Evolutionary conservation across 345 rosid genomes (phyloP).

Genomic region (Triadica sebifera): DNA sequence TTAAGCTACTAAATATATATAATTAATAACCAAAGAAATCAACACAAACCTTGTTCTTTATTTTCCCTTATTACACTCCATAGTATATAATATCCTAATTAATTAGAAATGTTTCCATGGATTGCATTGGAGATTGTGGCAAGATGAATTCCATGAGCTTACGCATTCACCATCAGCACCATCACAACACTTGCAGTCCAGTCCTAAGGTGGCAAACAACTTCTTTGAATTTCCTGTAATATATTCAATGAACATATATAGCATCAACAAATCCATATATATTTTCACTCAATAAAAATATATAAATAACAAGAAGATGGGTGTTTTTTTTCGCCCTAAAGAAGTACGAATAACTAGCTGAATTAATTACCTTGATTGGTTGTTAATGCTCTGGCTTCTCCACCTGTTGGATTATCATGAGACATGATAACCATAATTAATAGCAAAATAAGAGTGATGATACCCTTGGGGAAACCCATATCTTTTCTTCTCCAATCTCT

Average conservation of each 20-base stretch:
- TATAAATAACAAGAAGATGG: not conserved
- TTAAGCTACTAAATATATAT: too few species aligned
- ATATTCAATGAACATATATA: not conserved
- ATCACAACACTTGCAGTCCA: slow-evolving; percentile 53
- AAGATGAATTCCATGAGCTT: slow-evolving; percentile 36
- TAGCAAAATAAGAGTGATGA: not conserved
- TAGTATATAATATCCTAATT: not conserved
- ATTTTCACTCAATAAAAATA: not conserved
- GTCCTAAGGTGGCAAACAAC: slow-evolving; percentile 32
- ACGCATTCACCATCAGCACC: slow-evolving; percentile 39
- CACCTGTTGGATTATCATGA: not conserved
- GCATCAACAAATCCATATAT: not conserved
- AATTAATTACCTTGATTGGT: slow-evolving; percentile 8
- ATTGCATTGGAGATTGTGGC: slow-evolving; percentile 39
- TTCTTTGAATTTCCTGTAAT: slow-evolving; percentile 26
- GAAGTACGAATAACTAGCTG: too few species aligned
- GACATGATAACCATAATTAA: not conserved
- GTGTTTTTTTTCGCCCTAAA: not conserved
- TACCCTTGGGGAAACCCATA: slow-evolving; percentile 7
- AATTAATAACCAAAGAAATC: too few species aligned
- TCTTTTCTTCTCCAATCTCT: too few species aligned
- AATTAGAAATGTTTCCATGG: slow-evolving; percentile 40
- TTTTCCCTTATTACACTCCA: not conserved
- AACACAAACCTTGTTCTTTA: too few species aligned
- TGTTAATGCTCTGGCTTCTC: slow-evolving; percentile 7